These are phyloP conservation scores for Scortechinia acanthostroma DNA, from an alignment of 2,329 filamentous ascomycete species.

Conservation along the genomic window DNA sequence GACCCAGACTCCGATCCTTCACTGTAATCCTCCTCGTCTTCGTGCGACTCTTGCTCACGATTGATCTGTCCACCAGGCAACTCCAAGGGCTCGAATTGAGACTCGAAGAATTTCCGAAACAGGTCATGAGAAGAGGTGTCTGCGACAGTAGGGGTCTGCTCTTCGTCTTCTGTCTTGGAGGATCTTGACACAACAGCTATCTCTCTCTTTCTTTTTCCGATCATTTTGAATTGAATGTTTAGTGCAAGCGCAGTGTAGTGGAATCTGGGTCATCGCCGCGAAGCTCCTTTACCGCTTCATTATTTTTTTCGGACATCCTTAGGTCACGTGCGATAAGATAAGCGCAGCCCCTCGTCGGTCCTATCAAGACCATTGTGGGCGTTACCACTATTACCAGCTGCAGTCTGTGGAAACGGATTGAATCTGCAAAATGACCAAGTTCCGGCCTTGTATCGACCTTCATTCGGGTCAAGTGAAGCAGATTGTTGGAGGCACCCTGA, in stretches of 20 bases:
- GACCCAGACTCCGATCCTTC: slow-evolving; percentile 23
- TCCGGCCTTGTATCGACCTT: slow-evolving; percentile 60
- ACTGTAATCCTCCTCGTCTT: slow-evolving; percentile 10
- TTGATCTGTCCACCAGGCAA: slow-evolving; percentile 13
- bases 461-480: slow-evolving; percentile 62
- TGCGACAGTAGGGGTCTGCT: background rate
- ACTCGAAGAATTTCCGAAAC: slow-evolving; percentile 80
- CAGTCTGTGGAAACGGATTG: background rate
- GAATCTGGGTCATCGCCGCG: background rate
- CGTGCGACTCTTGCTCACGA: slow-evolving; percentile 10
- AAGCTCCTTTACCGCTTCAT: background rate
- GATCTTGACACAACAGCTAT: background rate
- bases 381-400: too few relatives aligned
- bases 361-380: too few relatives aligned
- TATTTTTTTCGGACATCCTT: background rate
- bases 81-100: slow-evolving; percentile 72
- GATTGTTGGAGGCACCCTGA: slow-evolving; percentile 58
- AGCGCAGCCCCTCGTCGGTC: background rate
- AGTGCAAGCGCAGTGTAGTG: background rate
- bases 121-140: slow-evolving; percentile 50
- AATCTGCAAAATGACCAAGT: slow-evolving; percentile 46
- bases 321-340: slow-evolving; percentile 2
- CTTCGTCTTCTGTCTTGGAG: background rate
- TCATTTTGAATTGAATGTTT: background rate
- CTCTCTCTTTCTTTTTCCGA: background rate